Conservation (phyloP, 2,329 filamentous ascomycete species). For the Beauveria caledonica region DNA sequence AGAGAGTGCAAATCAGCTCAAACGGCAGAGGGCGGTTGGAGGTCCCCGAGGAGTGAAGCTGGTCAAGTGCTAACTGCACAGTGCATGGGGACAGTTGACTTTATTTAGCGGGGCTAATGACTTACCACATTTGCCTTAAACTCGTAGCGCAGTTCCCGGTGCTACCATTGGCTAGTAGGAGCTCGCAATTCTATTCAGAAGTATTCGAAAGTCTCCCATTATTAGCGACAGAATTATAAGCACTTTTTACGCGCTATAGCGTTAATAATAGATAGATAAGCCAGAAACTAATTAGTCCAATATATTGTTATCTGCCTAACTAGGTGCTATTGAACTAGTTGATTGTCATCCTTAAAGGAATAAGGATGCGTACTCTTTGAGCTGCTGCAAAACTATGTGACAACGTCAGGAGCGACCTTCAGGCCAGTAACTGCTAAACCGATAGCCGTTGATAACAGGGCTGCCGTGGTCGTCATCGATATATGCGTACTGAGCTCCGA, state of each 20-base stretch:
- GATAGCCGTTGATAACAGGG: constrained; percentile 17
- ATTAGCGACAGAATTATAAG: too few species aligned
- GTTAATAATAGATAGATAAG: too few species aligned
- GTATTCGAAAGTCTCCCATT: not conserved
- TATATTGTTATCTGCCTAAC: too few species aligned
- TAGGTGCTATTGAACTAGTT: too few species aligned
- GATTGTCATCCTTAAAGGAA: too few species aligned
- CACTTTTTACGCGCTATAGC: too few species aligned
- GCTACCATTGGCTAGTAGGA: not conserved
- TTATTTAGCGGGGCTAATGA: not conserved
- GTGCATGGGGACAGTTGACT: not conserved
- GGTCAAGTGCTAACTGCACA: not conserved
- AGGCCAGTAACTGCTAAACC: constrained; percentile 20
- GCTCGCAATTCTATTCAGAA: not conserved
- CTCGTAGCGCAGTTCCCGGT: not conserved
- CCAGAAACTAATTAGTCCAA: too few species aligned
- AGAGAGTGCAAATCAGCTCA: not conserved
- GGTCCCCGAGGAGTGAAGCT: not conserved
- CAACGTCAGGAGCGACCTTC: constrained; percentile 6
- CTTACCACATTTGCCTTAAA: not conserved
- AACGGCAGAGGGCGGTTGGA: not conserved
- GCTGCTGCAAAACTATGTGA: too few species aligned
- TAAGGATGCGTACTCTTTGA: too few species aligned
- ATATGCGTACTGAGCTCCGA: constrained; percentile 18
- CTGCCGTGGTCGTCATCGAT: constrained; percentile 20